phyloP scores from a whole-genome alignment of 1,284 basidiomycete genomes.

The Apiotrichum veenhuisii region DNA sequence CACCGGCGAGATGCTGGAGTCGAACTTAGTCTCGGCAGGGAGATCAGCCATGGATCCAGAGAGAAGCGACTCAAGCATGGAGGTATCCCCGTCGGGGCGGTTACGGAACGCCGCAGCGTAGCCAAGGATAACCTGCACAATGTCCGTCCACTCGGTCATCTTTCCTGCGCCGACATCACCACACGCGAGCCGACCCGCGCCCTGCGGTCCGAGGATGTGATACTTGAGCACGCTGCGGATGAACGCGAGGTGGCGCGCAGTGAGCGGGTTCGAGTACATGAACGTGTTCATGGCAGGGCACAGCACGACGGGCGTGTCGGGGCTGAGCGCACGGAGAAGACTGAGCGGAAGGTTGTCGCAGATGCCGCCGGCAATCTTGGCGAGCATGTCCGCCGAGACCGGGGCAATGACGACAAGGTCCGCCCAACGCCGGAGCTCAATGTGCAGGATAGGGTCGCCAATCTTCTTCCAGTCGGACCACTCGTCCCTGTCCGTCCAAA shows the following conservation, averaged over 20 bases:
- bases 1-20: neutral
- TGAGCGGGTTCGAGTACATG: constrained; percentile 96
- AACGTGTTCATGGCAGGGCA: constrained; percentile 99
- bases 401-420: constrained; percentile 92
- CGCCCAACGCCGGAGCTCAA: constrained; percentile 93
- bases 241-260: constrained; percentile 69
- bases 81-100: neutral
- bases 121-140: constrained; percentile 39
- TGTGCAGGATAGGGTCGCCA: constrained; percentile 91
- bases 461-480: constrained; percentile 72
- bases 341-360: constrained; percentile 92
- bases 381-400: constrained; percentile 89
- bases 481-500: constrained; percentile 91
- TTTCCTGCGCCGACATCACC: constrained; percentile 87
- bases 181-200: constrained; percentile 64
- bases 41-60: neutral
- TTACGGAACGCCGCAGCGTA: constrained; percentile 19
- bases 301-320: constrained; percentile 75
- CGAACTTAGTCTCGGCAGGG: neutral
- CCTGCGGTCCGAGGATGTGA: constrained; percentile 69
- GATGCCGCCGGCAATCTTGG: constrained; percentile 81
- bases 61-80: constrained; percentile 2
- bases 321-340: constrained; percentile 77
- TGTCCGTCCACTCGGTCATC: constrained; percentile 81
- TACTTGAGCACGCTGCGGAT: constrained; percentile 74